Evolutionary conservation across 352 stramenopile species (phyloP), one percentile per base, ranked within the genome.

Genomic region (Phytophthora kernoviae): DNA sequence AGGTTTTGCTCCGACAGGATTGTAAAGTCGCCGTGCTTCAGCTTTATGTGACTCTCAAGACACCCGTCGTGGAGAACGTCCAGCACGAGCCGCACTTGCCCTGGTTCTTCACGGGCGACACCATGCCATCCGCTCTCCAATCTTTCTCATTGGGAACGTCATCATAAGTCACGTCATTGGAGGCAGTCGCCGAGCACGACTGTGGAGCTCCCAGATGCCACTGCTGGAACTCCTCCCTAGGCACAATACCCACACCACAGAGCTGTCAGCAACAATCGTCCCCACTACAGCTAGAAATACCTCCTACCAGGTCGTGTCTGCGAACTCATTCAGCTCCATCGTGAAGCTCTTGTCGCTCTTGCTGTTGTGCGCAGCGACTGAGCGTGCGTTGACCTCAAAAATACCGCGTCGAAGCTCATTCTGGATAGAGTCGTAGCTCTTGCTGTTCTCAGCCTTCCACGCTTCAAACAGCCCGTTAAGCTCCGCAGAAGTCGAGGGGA

Each of bases 71-170:
- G 15, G 96, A 99, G 81, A 99, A 99, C 12, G 96, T 95, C 97
- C 97, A 99, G 84, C 98, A 99, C 41, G 94, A 98, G 47, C 97
- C 97, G 73, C 98, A 99, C 32, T 93, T 84, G 51, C 96, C 98
- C 73, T 99, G 97, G 71, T 99, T 98, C 77, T 99, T 99, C 5
- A 99, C 94, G 1, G 87, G 82, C 12, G 97, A 99, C 9, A 99
- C 96, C 12, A 81, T 90, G 46, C 96, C 97, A 43, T 97, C 81
- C 3, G 56, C 59, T 47, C 84, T 77, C 98, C 98, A 99, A 83
- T 99, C 95, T 32, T 98, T 93, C 49, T 88, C 73, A 2, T 84
- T 73, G 0, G 94, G 93, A 2, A 97, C 73, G n/a, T 85, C 62
- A 2, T 20, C 49, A 40, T 77, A 81, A 40, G 56, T 24, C 5